Conservation (phyloP, 2,329 filamentous ascomycete genomes). For the Diaporthe amygdali region DNA sequence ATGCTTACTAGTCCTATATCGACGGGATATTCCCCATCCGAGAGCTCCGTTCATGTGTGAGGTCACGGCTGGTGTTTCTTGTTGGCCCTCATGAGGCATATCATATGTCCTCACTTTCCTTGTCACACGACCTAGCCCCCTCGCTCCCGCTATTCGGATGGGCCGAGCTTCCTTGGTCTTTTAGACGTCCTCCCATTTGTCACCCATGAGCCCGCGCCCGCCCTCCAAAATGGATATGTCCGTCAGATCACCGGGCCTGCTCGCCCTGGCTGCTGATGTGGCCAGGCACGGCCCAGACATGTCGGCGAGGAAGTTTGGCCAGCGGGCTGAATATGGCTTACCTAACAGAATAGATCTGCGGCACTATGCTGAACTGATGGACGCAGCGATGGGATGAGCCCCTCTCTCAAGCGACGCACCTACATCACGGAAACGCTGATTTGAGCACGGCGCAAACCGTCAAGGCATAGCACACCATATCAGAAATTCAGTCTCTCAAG, state of each 20-base stretch:
- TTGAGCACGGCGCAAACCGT: too few species aligned
- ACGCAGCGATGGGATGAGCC: too few species aligned
- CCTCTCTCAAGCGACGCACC: not conserved
- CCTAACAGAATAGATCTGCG: not conserved
- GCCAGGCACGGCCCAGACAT: not conserved
- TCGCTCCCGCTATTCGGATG: too few species aligned
- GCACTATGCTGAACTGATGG: not conserved
- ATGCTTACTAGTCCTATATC: slow-evolving; percentile 1
- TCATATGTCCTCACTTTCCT: not conserved
- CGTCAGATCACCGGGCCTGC: not conserved
- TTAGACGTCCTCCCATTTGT: not conserved
- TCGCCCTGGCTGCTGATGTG: not conserved
- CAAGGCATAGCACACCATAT: too few species aligned
- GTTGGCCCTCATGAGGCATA: not conserved
- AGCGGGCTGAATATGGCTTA: not conserved
- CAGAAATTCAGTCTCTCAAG: too few species aligned
- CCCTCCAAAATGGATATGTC: not conserved
- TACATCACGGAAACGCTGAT: not conserved
- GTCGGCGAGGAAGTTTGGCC: not conserved
- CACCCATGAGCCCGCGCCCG: not conserved
- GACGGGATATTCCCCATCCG: not conserved
- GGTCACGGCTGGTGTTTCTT: not conserved
- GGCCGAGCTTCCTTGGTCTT: not conserved
- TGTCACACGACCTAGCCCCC: not conserved
- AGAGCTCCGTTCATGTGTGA: not conserved